Evolutionary conservation across 805 yeast species (phyloP).

Genomic region (Saccharomycopsis olivae): DNA sequence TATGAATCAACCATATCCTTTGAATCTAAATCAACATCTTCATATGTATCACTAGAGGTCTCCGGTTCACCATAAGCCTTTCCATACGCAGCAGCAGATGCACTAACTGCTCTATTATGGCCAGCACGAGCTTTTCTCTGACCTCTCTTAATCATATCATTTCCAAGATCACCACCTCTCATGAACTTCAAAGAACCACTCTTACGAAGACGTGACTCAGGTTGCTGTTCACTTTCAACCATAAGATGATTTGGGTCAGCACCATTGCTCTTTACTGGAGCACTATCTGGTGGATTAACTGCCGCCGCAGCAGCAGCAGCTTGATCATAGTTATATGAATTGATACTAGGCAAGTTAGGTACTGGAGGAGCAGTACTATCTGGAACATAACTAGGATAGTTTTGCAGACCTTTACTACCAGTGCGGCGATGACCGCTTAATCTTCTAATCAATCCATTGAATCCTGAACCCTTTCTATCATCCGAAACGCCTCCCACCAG

Average conservation of each 20-base stretch:
- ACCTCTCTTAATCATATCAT: constrained; percentile 10
- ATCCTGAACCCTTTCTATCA: constrained; percentile 8
- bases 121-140: constrained; percentile 10
- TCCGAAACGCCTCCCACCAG: constrained; percentile 1
- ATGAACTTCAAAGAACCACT: constrained; percentile 13
- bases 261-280: not conserved
- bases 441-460: constrained; percentile 24
- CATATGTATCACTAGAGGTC: constrained; percentile 1
- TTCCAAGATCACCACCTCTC: constrained; percentile 1
- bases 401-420: constrained; percentile 3
- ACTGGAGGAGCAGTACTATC: constrained; percentile 19
- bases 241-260: not conserved
- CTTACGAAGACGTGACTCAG: constrained; percentile 5
- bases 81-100: constrained; percentile 17
- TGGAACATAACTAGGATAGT: constrained; percentile 16
- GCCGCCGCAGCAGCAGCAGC: not conserved
- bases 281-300: too few species aligned
- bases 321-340: constrained; percentile 4
- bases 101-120: constrained; percentile 18
- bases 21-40: constrained; percentile 2
- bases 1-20: constrained; percentile 3
- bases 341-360: constrained; percentile 14
- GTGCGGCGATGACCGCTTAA: constrained; percentile 23
- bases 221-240: not conserved
- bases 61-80: constrained; percentile 1